Evolutionary conservation across 2,329 filamentous ascomycete species (phyloP), one percentile per base, ranked within the genome.

Genomic region (Trichophyton rubrum): DNA sequence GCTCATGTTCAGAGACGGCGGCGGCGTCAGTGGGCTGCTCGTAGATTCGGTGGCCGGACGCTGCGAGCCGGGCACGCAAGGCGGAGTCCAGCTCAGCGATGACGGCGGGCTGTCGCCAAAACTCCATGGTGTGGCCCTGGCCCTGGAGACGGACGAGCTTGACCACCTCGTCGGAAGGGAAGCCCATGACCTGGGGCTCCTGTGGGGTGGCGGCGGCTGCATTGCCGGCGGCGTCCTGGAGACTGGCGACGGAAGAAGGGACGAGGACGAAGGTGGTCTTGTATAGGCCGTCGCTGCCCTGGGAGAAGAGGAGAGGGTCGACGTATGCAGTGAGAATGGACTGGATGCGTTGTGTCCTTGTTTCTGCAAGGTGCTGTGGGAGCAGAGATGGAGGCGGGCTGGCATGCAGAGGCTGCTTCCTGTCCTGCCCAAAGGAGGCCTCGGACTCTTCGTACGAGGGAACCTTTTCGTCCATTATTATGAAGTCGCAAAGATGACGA

Each of bases 221-320:
- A 51, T 63, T 64, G 60, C 60, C 65, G n/a, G 59, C 53, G 22
- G 55, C 56, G 53, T 61, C 62, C 60, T 69, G 66, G 4, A 71
- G 62, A 6, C 68, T 69, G 15, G 69, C 67, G 8, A 74, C 70
- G 62, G 77, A 74, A 2, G 75, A 77, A 8, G 77, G 77, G 0
- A 79, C 66, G 13, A 79, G 68, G 35, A 77, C 70, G 61, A 78
- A 72, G 11, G 71, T 75, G 13, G 74, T 75, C 62, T 73, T 73
- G 15, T 74, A 72, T 43, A 78, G 72, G 30, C 75, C 76, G 35
- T 72, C 72, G 9, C 70, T 66, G 43, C 73, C 73, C 63, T 74
- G 73, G 11, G 70, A 62, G 59, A 71, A 66, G 56, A 79, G 67
- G 17, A 75, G 65, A 1, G 77, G 76, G 33, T 75, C 71, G 61